Evolutionary conservation across 495 filamentous ascomycete genomes (phyloP).

Genomic region (Schizothecium vesticola): DNA sequence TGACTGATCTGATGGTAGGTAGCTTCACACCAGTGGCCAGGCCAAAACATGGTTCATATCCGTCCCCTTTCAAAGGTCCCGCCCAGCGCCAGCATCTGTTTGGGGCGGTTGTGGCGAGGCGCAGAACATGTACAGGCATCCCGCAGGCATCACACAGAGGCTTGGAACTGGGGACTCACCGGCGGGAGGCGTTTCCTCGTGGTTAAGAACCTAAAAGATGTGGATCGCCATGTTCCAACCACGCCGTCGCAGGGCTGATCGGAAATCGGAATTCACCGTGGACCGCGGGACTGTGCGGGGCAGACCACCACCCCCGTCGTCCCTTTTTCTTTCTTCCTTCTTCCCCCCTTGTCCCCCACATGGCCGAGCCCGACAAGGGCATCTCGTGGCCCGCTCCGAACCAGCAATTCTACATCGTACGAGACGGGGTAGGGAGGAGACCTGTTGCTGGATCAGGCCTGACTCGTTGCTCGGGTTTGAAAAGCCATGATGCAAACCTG

Average conservation of each 20-base stretch:
- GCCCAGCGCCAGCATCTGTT: not conserved
- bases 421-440: not conserved
- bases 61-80: not conserved
- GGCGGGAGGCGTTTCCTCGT: not conserved
- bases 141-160: not conserved
- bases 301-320: not conserved
- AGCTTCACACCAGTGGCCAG: not conserved
- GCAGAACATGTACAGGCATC: not conserved
- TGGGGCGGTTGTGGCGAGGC: not conserved
- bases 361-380: not conserved
- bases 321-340: not conserved
- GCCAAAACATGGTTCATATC: not conserved
- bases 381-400: not conserved
- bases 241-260: not conserved
- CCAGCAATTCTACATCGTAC: slow-evolving; percentile 11
- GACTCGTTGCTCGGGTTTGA: slow-evolving; percentile 10
- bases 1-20: not conserved
- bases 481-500: not conserved
- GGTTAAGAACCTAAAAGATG: not conserved
- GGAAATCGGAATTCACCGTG: not conserved
- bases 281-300: not conserved
- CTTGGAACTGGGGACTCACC: not conserved
- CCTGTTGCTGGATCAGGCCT: not conserved
- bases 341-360: not conserved
- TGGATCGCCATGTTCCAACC: not conserved